Percentiles rank a stretch among this genome's conserved stretches.
These are phyloP conservation scores for Fusarium armeniacum DNA, from an alignment of 2,329 filamentous ascomycete genomes.

Conservation along the genomic window DNA sequence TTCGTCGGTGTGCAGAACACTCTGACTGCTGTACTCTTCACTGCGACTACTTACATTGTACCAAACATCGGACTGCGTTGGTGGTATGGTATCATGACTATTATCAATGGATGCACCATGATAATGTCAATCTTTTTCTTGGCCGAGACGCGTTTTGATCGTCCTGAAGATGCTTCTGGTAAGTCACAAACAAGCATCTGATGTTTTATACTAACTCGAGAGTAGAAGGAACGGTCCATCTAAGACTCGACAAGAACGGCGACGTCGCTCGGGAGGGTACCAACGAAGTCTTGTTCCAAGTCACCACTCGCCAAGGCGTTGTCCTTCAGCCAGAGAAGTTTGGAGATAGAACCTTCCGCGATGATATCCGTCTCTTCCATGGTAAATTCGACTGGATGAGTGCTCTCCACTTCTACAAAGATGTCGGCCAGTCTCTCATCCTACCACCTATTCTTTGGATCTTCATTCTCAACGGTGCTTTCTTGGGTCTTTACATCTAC, in stretches of 20 bases:
- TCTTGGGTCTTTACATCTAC: conserved; percentile 23
- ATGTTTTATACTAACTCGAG: accelerated
- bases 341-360: conserved; percentile 4
- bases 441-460: conserved; percentile 18
- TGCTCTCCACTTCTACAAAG: not conserved
- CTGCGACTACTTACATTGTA: conserved; percentile 11
- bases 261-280: not conserved
- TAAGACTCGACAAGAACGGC: conserved; percentile 6
- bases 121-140: conserved; percentile 11
- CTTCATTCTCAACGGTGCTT: conserved; percentile 21
- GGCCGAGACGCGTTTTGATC: conserved; percentile 11
- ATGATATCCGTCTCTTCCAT: conserved; percentile 5
- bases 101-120: not conserved
- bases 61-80: conserved; percentile 2
- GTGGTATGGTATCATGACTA: conserved; percentile 28
- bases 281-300: conserved; percentile 9
- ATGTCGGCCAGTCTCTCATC: conserved; percentile 2
- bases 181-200: accelerated
- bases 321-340: conserved; percentile 16
- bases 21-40: not conserved
- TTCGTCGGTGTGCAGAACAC: conserved; percentile 20
- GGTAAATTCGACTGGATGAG: not conserved
- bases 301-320: conserved; percentile 16
- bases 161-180: conserved; percentile 19
- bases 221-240: conserved; percentile 4